These are phyloP conservation scores for Syncephalastrum monosporum DNA, from an alignment of 371 early-diverging fungal species.

Conservation along the genomic window DNA sequence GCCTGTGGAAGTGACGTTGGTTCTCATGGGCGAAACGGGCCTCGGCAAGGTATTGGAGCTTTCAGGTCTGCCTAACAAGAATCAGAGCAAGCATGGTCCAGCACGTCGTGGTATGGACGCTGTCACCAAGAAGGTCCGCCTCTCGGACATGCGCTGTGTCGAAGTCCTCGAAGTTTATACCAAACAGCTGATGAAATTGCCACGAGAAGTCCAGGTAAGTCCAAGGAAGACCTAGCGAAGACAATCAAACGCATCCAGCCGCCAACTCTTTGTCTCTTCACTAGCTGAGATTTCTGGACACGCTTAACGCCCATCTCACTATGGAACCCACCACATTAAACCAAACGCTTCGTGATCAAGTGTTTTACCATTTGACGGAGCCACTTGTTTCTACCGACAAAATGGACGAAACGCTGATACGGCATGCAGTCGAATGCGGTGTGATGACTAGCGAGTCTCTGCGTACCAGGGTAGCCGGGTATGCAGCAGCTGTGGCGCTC, in stretches of 20 bases:
- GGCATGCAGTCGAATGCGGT: constrained; percentile 21
- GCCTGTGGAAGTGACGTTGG: too few relatives aligned
- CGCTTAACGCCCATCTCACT: constrained; percentile 24
- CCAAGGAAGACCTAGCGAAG: background rate
- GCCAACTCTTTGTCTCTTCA: background rate
- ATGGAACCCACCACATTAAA: constrained; percentile 8
- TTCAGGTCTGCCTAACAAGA: constrained; percentile 31
- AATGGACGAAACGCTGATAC: constrained; percentile 4
- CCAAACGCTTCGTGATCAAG: constrained; percentile 15
- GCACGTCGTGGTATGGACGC: constrained; percentile 58
- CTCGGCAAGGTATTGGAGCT: constrained; percentile 49
- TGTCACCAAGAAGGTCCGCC: constrained; percentile 40
- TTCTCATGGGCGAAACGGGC: constrained; percentile 37
- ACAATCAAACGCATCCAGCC: background rate
- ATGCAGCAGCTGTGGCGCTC: constrained; percentile 12
- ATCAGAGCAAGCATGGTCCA: constrained; percentile 10
- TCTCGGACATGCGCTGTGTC: constrained; percentile 46
- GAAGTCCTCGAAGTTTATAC: constrained; percentile 36
- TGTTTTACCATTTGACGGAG: constrained; percentile 18
- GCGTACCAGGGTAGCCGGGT: constrained; percentile 7
- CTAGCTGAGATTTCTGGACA: constrained; percentile 19
- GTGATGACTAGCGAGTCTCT: constrained; percentile 13
- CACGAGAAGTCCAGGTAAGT: constrained; percentile 11
- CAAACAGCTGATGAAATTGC: constrained; percentile 14
- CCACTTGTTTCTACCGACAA: constrained; percentile 11